Percentiles rank a stretch among this genome's conserved stretches.
phyloP scores from a whole-genome alignment of 75 land plant genomes.

The Adiantum capillusveneris region DNA sequence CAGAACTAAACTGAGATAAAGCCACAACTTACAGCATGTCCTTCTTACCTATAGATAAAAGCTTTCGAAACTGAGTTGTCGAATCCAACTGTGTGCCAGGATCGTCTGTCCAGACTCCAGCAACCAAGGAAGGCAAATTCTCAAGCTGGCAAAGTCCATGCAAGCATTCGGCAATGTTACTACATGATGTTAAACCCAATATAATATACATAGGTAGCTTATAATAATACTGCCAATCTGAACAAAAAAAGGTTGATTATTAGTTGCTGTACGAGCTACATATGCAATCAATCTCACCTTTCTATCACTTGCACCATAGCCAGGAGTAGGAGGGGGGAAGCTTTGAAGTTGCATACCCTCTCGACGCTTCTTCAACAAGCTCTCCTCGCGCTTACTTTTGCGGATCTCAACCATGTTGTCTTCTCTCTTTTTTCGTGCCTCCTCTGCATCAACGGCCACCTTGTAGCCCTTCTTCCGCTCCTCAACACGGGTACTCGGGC shows the following conservation, averaged over 20 bases:
- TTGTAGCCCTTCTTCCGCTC: conserved; percentile 48
- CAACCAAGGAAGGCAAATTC: conserved; percentile 51
- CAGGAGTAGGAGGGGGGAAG: conserved; percentile 21
- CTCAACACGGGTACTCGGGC: conserved; percentile 48
- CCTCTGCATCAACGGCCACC: conserved; percentile 58
- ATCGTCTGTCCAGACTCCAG: conserved; percentile 58
- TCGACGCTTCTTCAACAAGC: conserved; percentile 52
- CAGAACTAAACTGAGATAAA: background rate
- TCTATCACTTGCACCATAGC: conserved; percentile 28
- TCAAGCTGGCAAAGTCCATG: conserved; percentile 40
- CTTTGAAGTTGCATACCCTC: conserved; percentile 36
- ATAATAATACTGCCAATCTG: too few species aligned
- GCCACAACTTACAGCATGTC: background rate
- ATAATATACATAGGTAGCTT: background rate
- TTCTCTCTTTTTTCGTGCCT: conserved; percentile 63
- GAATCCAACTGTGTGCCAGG: conserved; percentile 53
- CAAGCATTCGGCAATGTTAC: background rate
- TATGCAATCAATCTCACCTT: conserved; percentile 27
- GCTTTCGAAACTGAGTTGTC: conserved; percentile 79
- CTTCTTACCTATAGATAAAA: conserved; percentile 64
- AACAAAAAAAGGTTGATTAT: background rate
- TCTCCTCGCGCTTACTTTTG: conserved; percentile 66
- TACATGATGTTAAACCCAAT: background rate
- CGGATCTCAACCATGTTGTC: conserved; percentile 75
- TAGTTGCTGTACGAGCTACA: background rate